These are phyloP conservation scores for Sugiyamaella chiloensis DNA, from an alignment of 805 yeast species.

Conservation along the genomic window DNA sequence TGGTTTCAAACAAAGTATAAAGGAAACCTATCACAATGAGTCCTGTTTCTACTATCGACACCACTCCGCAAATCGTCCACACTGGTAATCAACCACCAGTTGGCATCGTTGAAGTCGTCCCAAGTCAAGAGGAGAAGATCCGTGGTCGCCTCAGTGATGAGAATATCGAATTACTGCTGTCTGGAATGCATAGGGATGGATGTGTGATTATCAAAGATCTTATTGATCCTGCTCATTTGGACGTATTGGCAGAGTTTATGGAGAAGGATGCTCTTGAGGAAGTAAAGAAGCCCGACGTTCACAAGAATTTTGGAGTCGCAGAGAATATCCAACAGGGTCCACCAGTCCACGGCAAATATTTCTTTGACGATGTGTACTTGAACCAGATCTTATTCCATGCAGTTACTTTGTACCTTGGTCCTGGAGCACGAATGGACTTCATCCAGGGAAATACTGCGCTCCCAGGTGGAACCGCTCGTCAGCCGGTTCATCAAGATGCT, in stretches of 20 bases:
- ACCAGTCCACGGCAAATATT: constrained; percentile 8
- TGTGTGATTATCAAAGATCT: constrained; percentile 14
- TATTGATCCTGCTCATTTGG: constrained; percentile 15
- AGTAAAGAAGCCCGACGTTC: constrained; percentile 4
- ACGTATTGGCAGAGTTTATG: constrained; percentile 12
- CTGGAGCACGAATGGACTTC: constrained; percentile 7
- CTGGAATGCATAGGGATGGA: constrained; percentile 16
- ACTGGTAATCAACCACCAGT: constrained; percentile 12
- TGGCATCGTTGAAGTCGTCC: constrained; percentile 9
- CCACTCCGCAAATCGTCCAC: constrained; percentile 10
- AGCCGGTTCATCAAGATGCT: constrained; percentile 9
- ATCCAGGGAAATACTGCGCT: constrained; percentile 13
- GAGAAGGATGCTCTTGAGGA: constrained; percentile 1
- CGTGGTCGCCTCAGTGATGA: constrained; percentile 9
- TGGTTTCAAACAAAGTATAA: too few species aligned
- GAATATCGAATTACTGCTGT: constrained; percentile 11
- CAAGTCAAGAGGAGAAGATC: constrained; percentile 9
- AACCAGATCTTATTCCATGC: constrained; percentile 9
- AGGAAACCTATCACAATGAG: too few species aligned
- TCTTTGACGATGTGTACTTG: constrained; percentile 8
- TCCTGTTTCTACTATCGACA: constrained; percentile 4
- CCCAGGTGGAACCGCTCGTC: constrained; percentile 9
- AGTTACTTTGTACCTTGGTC: constrained; percentile 7
- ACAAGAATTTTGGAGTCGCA: constrained; percentile 9
- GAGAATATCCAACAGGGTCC: constrained; percentile 12